phyloP scores from a whole-genome alignment of 1,139 yeast genomes.

The Taphrina flavorubra region DNA sequence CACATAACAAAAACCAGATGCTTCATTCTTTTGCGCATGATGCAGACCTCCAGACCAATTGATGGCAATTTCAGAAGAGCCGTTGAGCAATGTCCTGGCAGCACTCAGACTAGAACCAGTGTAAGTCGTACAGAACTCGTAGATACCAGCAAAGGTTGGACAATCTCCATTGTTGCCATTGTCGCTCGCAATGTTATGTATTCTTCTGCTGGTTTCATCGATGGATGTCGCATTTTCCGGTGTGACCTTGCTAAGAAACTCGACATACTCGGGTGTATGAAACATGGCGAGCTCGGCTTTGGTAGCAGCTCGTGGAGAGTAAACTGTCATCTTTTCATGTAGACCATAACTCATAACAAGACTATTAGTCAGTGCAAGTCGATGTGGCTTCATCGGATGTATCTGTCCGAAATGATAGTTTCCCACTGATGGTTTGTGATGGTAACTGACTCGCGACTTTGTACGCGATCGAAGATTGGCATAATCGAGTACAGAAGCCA shows the following conservation, averaged over 20 bases:
- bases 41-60: constrained; percentile 95
- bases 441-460: constrained; percentile 65
- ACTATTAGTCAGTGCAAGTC: constrained; percentile 92
- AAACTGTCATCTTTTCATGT: constrained; percentile 88
- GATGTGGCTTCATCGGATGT: constrained; percentile 98
- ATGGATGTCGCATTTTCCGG: constrained; percentile 75
- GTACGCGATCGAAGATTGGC: constrained; percentile 19
- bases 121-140: constrained; percentile 81
- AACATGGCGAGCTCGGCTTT: constrained; percentile 76
- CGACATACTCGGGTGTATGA: constrained; percentile 86
- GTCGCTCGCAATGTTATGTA: constrained; percentile 36
- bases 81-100: constrained; percentile 76
- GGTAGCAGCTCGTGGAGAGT: constrained; percentile 81
- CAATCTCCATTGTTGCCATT: constrained; percentile 61
- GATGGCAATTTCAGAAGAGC: constrained; percentile 92
- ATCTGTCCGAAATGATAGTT: constrained; percentile 70
- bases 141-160: constrained; percentile 94
- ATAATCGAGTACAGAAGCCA: constrained; percentile 15
- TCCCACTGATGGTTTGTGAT: constrained; percentile 74
- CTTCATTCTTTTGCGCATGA: constrained; percentile 95
- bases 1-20: constrained; percentile 93
- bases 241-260: constrained; percentile 75
- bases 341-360: constrained; percentile 82
- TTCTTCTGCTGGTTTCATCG: constrained; percentile 54
- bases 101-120: constrained; percentile 96